A percentile compares a stretch with the other conserved stretches of the same genome.
Conservation (phyloP, 2,329 filamentous ascomycete genomes). For the Pseudocercospora macadamiae region DNA sequence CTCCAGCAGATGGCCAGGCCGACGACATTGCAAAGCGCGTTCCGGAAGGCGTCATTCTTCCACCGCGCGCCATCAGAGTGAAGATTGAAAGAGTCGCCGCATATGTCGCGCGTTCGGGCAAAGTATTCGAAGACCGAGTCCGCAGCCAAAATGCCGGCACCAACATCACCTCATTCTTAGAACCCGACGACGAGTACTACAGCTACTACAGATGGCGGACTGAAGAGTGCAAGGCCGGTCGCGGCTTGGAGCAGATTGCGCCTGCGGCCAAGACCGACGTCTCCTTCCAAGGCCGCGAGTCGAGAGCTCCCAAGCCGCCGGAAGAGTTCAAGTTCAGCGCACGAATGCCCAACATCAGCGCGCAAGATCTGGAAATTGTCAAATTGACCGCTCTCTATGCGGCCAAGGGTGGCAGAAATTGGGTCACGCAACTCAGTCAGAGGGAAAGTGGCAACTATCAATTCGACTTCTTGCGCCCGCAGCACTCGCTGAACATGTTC, state of each 20-base stretch:
- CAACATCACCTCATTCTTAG: slow-evolving; percentile 90
- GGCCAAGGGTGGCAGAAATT: slow-evolving; percentile 87
- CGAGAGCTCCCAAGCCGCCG: slow-evolving; percentile 81
- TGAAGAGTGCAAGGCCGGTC: slow-evolving; percentile 79
- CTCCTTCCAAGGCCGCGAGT: slow-evolving; percentile 60
- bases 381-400: slow-evolving; percentile 85
- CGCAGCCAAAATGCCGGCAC: slow-evolving; percentile 81
- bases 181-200: slow-evolving; percentile 78
- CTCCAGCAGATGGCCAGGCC: slow-evolving; percentile 28
- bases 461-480: slow-evolving; percentile 93
- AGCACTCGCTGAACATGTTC: slow-evolving; percentile 95
- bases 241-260: slow-evolving; percentile 70
- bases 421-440: slow-evolving; percentile 87
- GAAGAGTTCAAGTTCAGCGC: slow-evolving; percentile 90
- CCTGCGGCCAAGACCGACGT: slow-evolving; percentile 31
- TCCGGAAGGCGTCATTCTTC: slow-evolving; percentile 81
- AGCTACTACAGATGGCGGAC: slow-evolving; percentile 90
- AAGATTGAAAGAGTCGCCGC: slow-evolving; percentile 94
- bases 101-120: slow-evolving; percentile 73
- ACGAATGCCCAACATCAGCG: slow-evolving; percentile 95
- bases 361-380: slow-evolving; percentile 79
- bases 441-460: slow-evolving; percentile 88
- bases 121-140: slow-evolving; percentile 77
- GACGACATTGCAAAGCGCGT: slow-evolving; percentile 70
- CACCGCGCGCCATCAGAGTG: slow-evolving; percentile 78